phyloP scores from a whole-genome alignment of 176 grass and related monocot genomes.

The Aegilops sharonensis region DNA sequence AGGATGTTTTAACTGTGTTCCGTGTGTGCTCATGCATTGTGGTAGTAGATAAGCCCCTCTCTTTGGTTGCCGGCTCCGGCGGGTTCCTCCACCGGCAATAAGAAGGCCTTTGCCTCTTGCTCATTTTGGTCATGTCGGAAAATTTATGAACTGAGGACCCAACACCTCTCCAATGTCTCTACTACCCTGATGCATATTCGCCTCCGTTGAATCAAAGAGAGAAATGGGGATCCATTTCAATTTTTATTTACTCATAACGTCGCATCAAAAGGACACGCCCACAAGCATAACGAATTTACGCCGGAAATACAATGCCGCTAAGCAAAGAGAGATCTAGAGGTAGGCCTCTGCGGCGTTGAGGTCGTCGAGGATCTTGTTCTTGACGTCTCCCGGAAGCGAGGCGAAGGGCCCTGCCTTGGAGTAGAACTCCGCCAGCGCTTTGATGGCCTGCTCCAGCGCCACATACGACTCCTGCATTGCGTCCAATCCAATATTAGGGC shows the following conservation, averaged over 20 bases:
- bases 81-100: too few species aligned
- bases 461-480: slow-evolving; percentile 73
- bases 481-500: neutral
- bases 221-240: too few species aligned
- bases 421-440: slow-evolving; percentile 77
- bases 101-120: too few species aligned
- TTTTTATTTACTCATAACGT: too few species aligned
- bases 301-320: neutral
- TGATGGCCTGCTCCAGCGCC: slow-evolving; percentile 81
- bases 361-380: slow-evolving; percentile 66
- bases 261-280: too few species aligned
- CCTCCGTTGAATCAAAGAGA: neutral
- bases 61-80: too few species aligned
- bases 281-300: too few species aligned
- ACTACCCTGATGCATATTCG: neutral
- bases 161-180: neutral
- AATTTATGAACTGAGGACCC: neutral
- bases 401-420: slow-evolving; percentile 80
- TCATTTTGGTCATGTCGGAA: neutral
- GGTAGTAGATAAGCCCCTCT: too few species aligned
- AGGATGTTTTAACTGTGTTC: neutral
- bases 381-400: slow-evolving; percentile 57
- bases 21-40: too few species aligned
- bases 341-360: slow-evolving; percentile 62
- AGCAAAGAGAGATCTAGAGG: slow-evolving; percentile 36